Percentiles rank a stretch among this genome's conserved stretches.
phyloP scores from a whole-genome alignment of 805 yeast genomes.

The Saccharomycopsis javanensis region DNA sequence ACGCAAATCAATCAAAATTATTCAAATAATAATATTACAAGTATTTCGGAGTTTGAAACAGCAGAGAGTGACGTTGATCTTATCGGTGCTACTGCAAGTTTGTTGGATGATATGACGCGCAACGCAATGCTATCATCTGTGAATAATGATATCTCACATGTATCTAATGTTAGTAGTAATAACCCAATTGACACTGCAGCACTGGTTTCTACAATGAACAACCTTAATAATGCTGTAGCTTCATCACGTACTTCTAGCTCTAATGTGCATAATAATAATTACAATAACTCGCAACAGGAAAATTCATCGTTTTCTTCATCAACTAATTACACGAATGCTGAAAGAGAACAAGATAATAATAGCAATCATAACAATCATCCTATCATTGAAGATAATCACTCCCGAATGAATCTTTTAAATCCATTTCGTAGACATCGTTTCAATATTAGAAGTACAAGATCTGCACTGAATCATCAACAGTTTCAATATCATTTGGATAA shows the following conservation, averaged over 20 bases:
- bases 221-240: not conserved
- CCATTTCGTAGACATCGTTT: not conserved
- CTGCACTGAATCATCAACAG: not conserved
- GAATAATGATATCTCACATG: not conserved
- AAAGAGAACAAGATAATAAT: not conserved
- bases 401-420: not conserved
- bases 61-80: not conserved
- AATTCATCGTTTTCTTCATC: not conserved
- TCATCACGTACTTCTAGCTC: not conserved
- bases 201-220: not conserved
- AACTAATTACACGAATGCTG: not conserved
- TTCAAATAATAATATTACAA: not conserved
- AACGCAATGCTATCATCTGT: not conserved
- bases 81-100: not conserved
- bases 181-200: not conserved
- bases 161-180: not conserved
- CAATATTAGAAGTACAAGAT: conserved; percentile 2
- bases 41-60: not conserved
- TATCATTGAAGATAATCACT: not conserved
- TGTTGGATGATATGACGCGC: not conserved
- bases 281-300: not conserved
- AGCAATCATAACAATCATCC: not conserved
- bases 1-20: not conserved
- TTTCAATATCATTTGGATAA: not conserved
- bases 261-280: not conserved